Evolutionary conservation across 2,329 filamentous ascomycete genomes (phyloP).

Genomic region (Elsinoe arachidis): DNA sequence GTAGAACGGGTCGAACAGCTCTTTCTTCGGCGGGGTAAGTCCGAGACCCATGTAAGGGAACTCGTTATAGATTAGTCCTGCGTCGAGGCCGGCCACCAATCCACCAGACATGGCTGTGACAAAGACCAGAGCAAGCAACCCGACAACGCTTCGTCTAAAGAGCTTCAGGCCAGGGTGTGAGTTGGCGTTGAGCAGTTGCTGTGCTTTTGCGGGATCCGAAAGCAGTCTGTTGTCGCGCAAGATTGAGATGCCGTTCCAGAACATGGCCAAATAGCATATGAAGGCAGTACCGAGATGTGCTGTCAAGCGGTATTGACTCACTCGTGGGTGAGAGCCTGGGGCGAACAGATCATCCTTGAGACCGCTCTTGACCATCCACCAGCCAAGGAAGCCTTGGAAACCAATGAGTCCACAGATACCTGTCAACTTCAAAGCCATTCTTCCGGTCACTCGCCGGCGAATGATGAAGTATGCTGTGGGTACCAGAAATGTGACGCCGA

Average conservation of each 20-base stretch:
- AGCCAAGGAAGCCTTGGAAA: slow-evolving; percentile 89
- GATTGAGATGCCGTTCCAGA: slow-evolving; percentile 77
- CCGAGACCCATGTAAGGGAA: slow-evolving; percentile 92
- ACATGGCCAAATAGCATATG: slow-evolving; percentile 87
- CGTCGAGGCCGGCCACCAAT: slow-evolving; percentile 88
- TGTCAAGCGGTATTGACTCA: slow-evolving; percentile 87
- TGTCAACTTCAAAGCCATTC: slow-evolving; percentile 66
- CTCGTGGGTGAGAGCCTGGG: slow-evolving; percentile 79
- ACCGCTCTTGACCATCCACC: slow-evolving; percentile 99
- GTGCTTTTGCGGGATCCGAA: slow-evolving; percentile 53
- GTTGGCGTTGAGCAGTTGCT: slow-evolving; percentile 49
- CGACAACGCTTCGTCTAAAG: slow-evolving; percentile 66
- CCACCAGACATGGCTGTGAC: slow-evolving; percentile 87
- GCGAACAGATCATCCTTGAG: slow-evolving; percentile 93
- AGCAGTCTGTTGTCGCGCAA: slow-evolving; percentile 69
- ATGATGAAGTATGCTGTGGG: slow-evolving; percentile 84
- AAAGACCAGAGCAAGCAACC: slow-evolving; percentile 69
- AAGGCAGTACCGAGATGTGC: slow-evolving; percentile 88
- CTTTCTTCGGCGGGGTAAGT: slow-evolving; percentile 67
- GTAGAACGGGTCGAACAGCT: slow-evolving; percentile 83
- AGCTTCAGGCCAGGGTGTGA: slow-evolving; percentile 57
- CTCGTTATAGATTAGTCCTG: slow-evolving; percentile 96
- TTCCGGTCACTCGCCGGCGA: slow-evolving; percentile 64
- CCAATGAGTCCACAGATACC: slow-evolving; percentile 86
- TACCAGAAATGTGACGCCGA: slow-evolving; percentile 81